These are phyloP conservation scores for Ophiostoma montium DNA, from an alignment of 2,329 filamentous ascomycete species.

Conservation along the genomic window DNA sequence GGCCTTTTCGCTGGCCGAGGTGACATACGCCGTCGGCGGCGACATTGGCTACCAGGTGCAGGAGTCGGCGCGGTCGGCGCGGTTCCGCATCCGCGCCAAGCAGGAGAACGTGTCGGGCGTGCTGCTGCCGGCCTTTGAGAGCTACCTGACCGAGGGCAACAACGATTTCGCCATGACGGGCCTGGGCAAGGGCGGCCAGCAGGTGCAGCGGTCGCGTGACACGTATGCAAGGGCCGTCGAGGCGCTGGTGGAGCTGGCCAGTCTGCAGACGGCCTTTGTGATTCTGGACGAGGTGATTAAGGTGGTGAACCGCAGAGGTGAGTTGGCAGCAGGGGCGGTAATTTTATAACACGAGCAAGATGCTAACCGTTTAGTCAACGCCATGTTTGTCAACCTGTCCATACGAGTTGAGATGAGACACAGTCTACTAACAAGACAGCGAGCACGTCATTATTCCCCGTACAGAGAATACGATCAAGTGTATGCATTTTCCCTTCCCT, in stretches of 20 bases:
- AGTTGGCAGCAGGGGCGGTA: no score
- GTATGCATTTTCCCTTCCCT: conserved; percentile 38
- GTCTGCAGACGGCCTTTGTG: conserved; percentile 93
- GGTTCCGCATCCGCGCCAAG: conserved; percentile 85
- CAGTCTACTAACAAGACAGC: conserved; percentile 27
- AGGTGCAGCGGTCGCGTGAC: conserved; percentile 87
- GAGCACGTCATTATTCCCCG: conserved; percentile 94
- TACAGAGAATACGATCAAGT: conserved; percentile 99
- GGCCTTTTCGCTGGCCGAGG: conserved; percentile 91
- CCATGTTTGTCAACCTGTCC: conserved; percentile 49
- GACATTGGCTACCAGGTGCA: conserved; percentile 96
- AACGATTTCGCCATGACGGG: conserved; percentile 96
- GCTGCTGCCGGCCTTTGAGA: conserved; percentile 84
- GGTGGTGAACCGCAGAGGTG: conserved; percentile 89
- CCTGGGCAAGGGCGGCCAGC: conserved; percentile 90
- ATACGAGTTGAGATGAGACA: no score
- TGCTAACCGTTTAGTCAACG: conserved; percentile 54
- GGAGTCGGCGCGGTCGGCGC: conserved; percentile 83
- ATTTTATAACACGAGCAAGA: no score
- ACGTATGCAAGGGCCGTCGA: conserved; percentile 94
- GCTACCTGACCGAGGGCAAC: conserved; percentile 73
- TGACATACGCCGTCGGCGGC: conserved; percentile 91
- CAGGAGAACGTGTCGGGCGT: conserved; percentile 99
- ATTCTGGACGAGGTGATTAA: conserved; percentile 99
- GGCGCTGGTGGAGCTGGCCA: conserved; percentile 86